Evolutionary conservation across 2,329 filamentous ascomycete species (phyloP).

Genomic region (Rachicladosporium sp.): DNA sequence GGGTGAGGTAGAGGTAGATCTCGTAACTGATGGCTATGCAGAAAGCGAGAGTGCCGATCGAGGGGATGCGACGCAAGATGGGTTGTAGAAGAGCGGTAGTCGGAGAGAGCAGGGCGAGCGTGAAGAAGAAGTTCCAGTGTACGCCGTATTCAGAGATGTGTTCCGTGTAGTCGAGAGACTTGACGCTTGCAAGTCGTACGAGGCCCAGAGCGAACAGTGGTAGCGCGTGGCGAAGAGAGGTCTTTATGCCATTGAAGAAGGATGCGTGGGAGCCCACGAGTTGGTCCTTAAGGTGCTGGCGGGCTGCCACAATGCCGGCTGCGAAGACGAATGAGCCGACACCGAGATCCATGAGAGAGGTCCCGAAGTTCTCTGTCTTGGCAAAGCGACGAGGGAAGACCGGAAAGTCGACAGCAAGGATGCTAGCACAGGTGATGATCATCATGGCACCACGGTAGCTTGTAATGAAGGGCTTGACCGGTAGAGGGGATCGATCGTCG

Average conservation of each 20-base stretch:
- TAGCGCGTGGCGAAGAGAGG: slow-evolving; percentile 65
- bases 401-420: slow-evolving; percentile 91
- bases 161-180: slow-evolving; percentile 89
- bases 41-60: slow-evolving; percentile 63
- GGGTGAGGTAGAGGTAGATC: slow-evolving; percentile 58
- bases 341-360: slow-evolving; percentile 95
- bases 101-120: slow-evolving; percentile 73
- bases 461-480: slow-evolving; percentile 84
- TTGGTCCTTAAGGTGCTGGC: slow-evolving; percentile 59
- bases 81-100: slow-evolving; percentile 77
- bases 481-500: slow-evolving; percentile 40
- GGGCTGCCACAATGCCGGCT: slow-evolving; percentile 77
- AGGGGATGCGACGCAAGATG: slow-evolving; percentile 56
- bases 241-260: slow-evolving; percentile 46
- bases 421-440: slow-evolving; percentile 76
- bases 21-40: slow-evolving; percentile 61
- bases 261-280: slow-evolving; percentile 29
- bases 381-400: slow-evolving; percentile 90
- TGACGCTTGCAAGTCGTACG: slow-evolving; percentile 74
- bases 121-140: slow-evolving; percentile 99
- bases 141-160: slow-evolving; percentile 96
- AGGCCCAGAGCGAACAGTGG: slow-evolving; percentile 72
- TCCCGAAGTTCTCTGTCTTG: slow-evolving; percentile 98
- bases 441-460: slow-evolving; percentile 87
- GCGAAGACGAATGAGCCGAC: slow-evolving; percentile 97